Base-by-base conservation (phyloP, 495 filamentous ascomycete species). In the Penicillium bovifimosum region DNA sequence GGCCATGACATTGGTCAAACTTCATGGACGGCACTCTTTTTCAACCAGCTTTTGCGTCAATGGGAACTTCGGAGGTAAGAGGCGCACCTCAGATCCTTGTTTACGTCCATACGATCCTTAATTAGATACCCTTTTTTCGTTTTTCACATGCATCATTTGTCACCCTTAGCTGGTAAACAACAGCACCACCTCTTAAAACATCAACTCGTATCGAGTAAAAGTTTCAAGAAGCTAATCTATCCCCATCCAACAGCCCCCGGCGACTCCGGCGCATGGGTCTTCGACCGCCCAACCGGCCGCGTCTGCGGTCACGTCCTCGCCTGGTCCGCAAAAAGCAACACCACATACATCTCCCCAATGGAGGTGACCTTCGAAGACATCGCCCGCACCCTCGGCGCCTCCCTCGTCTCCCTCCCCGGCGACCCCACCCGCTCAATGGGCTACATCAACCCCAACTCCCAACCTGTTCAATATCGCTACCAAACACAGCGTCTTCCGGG, bases 261-360 rank as follows among this genome's bases (percentile, higher is more conserved):
- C 16, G 91, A 97, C 64, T 91, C 86, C 9, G 92, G 92, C 13
- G 90, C 92, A 14, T 96, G 92, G 92, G 80, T 97, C 13, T 84
- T 96, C 50, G 88, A 95, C 55, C 87, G 89, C 50, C 77, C 80
- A 6, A 75, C 81, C 14, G 89, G 89, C n/a, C 80, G 81, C 27
- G 84, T 96, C 5, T 91, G 87, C 64, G 92, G 91, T 13, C 91
- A 96, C 56, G 87, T 97, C 11, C 75, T 96, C 9, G 92, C 92
- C 8, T 95, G 86, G 82, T 90, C 83, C 47, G 80, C 82, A 45
- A 80, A 80, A 52, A 90, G 81, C 59, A 77, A 80, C 54, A 83
- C 86, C 29, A 88, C 88, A 8, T 96, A 93, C 70, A 91, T 97
- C 54, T 87, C 87, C 50, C 92, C 92, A 3, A 97, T 97, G 92